Evolutionary conservation across 2,329 filamentous ascomycete species (phyloP).

Genomic region (Calonectria ilicicola): DNA sequence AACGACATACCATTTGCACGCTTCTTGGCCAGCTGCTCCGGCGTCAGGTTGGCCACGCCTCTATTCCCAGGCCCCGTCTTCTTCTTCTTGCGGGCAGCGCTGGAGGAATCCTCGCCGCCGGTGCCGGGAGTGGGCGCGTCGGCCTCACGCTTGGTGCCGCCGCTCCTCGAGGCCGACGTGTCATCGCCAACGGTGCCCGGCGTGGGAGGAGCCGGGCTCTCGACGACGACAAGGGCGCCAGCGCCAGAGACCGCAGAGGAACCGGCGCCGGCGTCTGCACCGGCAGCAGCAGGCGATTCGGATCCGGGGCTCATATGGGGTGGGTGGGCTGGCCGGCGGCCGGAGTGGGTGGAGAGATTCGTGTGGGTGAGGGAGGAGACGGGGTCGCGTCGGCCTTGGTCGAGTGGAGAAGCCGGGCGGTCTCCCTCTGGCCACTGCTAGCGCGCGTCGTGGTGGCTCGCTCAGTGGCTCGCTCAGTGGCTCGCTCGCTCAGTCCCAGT

Average conservation of each 20-base stretch:
- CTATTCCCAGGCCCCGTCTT: constrained; percentile 58
- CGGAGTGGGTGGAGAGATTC: constrained; percentile 12
- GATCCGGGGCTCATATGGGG: constrained; percentile 39
- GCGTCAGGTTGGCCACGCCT: constrained; percentile 73
- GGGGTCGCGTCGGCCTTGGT: background rate
- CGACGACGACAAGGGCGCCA: constrained; percentile 29
- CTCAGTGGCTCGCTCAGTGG: background rate
- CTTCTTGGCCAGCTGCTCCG: constrained; percentile 80
- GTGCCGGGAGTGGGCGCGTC: constrained; percentile 37
- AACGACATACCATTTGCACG: constrained; percentile 64
- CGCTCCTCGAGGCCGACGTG: background rate
- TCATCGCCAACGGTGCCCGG: constrained; percentile 19
- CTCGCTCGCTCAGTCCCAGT: background rate
- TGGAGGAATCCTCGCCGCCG: constrained; percentile 35
- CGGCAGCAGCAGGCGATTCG: constrained; percentile 28
- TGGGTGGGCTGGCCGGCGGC: constrained; percentile 4
- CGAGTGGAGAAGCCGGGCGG: constrained; percentile 6
- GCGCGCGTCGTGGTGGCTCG: background rate
- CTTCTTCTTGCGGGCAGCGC: constrained; percentile 55
- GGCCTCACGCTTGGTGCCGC: constrained; percentile 36
- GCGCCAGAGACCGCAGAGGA: constrained; percentile 12
- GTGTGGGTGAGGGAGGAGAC: constrained; percentile 9
- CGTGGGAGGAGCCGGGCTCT: constrained; percentile 28
- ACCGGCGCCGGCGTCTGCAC: constrained; percentile 26
- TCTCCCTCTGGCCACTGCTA: constrained; percentile 1